Base-by-base conservation (phyloP, 306 rosid species). In the Echinosophora koreensis region DNA sequence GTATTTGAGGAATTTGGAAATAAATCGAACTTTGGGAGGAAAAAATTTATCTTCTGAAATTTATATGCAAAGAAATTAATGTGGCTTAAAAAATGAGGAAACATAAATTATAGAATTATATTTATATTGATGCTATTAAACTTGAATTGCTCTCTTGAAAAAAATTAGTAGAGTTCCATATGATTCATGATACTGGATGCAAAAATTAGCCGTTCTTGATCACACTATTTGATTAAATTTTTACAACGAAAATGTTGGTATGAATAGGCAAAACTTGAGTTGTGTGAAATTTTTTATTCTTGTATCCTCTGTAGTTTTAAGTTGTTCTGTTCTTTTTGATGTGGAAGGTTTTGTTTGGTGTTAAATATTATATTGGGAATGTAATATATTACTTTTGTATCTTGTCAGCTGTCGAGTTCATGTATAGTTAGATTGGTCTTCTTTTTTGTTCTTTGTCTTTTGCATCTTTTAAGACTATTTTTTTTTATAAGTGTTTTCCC, bases 331-430 rank as follows among this genome's bases (percentile, higher is more conserved):
- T 15, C 5, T 56, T 11, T 50, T 16, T 7, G n/a, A 6, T 18
- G 2, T 8, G 1, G 4, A 62, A 59, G 66, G 47, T 47, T 57
- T 30, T 32, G 57, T 67, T 7, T 32, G 8, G 11, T 39, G 16
- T 58, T 67, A 50, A 6, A 6, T 38, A 14, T 41, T 18, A 17
- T 80, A n/a, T 7, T 17, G 18, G 47, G 38, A 17, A 44, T 15
- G 17, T 46, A 9, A 65, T 57, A 12, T 49, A 38, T 71, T 82
- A 56, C 54, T 39, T 37, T 55, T 63, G 55, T 47, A 47, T 64
- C 55, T 55, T 56, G 5, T 74, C 47, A 9, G 8, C 9, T 22
- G 16, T 62, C 60, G 35, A 4, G 41, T 41, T 70, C 50, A 28
- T 16, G 8, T 56, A 5, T 54, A 44, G 64, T 70, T 63, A 27